Conservation (phyloP, 2,329 filamentous ascomycete species). For the Aspergillus ruber region DNA sequence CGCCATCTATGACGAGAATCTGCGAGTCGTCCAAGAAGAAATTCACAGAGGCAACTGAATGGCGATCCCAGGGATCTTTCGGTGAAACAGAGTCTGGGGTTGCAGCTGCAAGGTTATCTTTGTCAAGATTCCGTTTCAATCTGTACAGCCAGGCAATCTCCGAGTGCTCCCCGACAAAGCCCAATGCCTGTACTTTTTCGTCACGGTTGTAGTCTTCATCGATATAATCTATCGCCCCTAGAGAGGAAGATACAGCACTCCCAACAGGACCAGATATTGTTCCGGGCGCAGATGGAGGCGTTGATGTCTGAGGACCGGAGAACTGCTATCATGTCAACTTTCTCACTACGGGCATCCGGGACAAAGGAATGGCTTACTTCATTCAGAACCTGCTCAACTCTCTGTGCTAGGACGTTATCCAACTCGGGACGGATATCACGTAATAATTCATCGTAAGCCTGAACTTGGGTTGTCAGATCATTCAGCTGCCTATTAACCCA, state of each 20-base stretch:
- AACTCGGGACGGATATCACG: constrained; percentile 28
- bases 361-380: constrained; percentile 22
- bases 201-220: constrained; percentile 40
- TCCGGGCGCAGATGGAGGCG: constrained; percentile 5
- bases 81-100: constrained; percentile 10
- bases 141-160: constrained; percentile 40
- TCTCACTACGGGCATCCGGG: constrained; percentile 7
- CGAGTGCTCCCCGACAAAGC: constrained; percentile 41
- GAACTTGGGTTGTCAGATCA: constrained; percentile 31
- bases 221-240: constrained; percentile 33
- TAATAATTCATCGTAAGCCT: constrained; percentile 30
- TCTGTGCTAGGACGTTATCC: constrained; percentile 24
- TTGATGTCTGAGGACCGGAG: constrained; percentile 7
- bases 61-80: constrained; percentile 14
- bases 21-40: constrained; percentile 37
- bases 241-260: constrained; percentile 16
- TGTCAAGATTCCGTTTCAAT: constrained; percentile 31
- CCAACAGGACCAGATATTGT: neutral
- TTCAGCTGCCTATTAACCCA: constrained; percentile 29
- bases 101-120: neutral
- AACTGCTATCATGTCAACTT: constrained; percentile 7
- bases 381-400: constrained; percentile 28
- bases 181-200: constrained; percentile 31
- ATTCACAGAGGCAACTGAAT: constrained; percentile 27
- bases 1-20: constrained; percentile 25